phyloP scores from a whole-genome alignment of 257 asterid species.

The Nicotiana tomentosiformis region DNA sequence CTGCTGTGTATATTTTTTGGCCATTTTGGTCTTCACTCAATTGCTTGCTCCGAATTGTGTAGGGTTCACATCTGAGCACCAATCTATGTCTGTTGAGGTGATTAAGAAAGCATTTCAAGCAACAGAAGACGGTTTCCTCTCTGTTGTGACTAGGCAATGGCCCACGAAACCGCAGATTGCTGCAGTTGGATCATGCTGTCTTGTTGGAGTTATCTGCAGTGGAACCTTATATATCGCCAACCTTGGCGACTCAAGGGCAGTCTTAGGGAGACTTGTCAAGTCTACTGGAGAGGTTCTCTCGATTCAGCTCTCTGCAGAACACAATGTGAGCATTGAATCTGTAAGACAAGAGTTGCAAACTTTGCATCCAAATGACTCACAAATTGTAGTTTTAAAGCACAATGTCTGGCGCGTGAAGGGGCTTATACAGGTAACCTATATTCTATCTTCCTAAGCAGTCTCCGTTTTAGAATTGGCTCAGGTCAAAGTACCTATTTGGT shows the following conservation, averaged over 20 bases:
- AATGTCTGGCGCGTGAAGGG: constrained; percentile 82
- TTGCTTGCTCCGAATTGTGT: constrained; percentile 9
- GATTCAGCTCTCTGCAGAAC: constrained; percentile 61
- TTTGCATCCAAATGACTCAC: constrained; percentile 57
- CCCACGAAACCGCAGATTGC: constrained; percentile 55
- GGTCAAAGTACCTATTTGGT: background rate
- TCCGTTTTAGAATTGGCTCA: background rate
- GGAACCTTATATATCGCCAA: constrained; percentile 59
- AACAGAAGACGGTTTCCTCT: constrained; percentile 62
- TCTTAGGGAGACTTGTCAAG: constrained; percentile 55
- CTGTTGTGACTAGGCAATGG: constrained; percentile 53
- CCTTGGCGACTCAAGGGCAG: constrained; percentile 69
- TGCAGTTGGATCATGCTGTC: constrained; percentile 76
- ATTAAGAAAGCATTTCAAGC: constrained; percentile 59
- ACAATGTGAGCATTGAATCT: constrained; percentile 56
- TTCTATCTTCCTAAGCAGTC: background rate
- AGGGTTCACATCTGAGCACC: constrained; percentile 63
- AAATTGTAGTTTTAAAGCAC: constrained; percentile 68
- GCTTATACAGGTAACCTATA: constrained; percentile 45
- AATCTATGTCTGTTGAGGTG: constrained; percentile 51
- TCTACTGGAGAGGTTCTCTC: constrained; percentile 61
- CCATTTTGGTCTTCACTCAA: background rate
- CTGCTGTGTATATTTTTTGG: background rate
- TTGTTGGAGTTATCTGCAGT: constrained; percentile 54
- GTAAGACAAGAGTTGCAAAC: constrained; percentile 59